Evolutionary conservation across 164 flowering plant genomes (phyloP).

Genomic region (Vitis vinifera): DNA sequence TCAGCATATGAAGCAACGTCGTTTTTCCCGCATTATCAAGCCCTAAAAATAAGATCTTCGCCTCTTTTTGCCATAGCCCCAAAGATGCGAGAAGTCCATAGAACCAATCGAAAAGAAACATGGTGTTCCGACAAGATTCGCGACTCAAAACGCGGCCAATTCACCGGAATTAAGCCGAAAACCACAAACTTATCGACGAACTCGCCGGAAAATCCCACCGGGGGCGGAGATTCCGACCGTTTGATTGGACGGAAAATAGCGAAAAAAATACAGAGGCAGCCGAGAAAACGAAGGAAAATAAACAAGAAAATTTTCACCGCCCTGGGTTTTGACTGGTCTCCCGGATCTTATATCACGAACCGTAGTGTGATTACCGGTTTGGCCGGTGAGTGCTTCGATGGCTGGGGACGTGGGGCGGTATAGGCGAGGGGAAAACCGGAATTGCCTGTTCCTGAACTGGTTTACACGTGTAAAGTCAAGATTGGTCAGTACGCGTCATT

Average conservation of each 20-base stretch:
- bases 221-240: neutral
- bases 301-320: neutral
- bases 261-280: neutral
- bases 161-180: neutral
- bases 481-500: slow-evolving; percentile 20
- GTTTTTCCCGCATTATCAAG: slow-evolving; percentile 71
- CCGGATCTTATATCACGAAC: neutral
- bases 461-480: neutral
- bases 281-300: neutral
- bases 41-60: slow-evolving; percentile 62
- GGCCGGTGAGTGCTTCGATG: neutral
- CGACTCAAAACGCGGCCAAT: neutral
- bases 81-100: slow-evolving; percentile 55
- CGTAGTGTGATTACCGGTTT: slow-evolving; percentile 4
- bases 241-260: neutral
- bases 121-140: neutral
- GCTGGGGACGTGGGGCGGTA: slow-evolving; percentile 2
- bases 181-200: neutral
- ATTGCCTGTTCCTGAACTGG: neutral
- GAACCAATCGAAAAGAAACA: slow-evolving; percentile 63
- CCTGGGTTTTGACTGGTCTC: neutral
- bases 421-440: slow-evolving; percentile 3
- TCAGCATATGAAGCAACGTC: slow-evolving; percentile 61
- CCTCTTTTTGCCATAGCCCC: slow-evolving; percentile 62
- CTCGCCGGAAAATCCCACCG: neutral